Percentiles rank a stretch among this genome's conserved stretches.
Evolutionary conservation across 257 asterid genomes (phyloP).

Genomic region (Capsicum rhomboideum): DNA sequence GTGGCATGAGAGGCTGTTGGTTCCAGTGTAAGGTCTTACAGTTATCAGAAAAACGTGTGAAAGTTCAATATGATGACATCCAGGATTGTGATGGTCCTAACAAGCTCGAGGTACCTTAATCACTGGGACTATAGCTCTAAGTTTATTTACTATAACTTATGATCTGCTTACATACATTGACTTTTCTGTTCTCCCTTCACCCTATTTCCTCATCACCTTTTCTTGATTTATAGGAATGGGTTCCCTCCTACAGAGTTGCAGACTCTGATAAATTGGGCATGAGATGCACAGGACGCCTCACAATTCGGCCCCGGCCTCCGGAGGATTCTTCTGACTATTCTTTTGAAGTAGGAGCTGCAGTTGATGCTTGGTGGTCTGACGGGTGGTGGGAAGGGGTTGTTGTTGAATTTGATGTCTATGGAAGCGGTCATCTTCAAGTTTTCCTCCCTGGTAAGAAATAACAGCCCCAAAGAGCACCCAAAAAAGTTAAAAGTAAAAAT

Average conservation of each 20-base stretch:
- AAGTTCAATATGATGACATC: slow-evolving; percentile 43
- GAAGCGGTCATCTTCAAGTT: too few relatives aligned
- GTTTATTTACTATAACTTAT: background rate
- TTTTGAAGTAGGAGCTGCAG: slow-evolving; percentile 13
- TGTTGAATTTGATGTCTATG: too few relatives aligned
- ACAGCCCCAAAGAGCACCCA: too few relatives aligned
- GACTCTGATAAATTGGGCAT: too few relatives aligned
- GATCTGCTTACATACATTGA: background rate
- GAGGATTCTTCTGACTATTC: slow-evolving; percentile 7
- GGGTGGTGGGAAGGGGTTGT: too few relatives aligned
- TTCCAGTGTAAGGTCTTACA: slow-evolving; percentile 42
- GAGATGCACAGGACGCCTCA: too few relatives aligned
- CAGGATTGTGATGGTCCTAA: slow-evolving; percentile 16
- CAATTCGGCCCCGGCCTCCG: background rate
- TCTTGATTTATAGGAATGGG: slow-evolving; percentile 26
- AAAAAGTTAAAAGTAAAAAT: too few relatives aligned
- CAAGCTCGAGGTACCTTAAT: slow-evolving; percentile 29
- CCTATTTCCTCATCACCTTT: background rate
- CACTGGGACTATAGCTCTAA: background rate
- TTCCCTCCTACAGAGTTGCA: too few relatives aligned
- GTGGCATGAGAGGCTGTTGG: slow-evolving; percentile 65
- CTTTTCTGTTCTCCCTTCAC: background rate
- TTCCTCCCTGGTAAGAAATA: too few relatives aligned
- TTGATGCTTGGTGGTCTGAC: too few relatives aligned
- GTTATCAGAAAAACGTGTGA: slow-evolving; percentile 14